Percentiles rank a stretch among this genome's conserved stretches.
These are phyloP conservation scores for Microbotryomycetes sp. DNA, from an alignment of 1,284 basidiomycete species.

Conservation along the genomic window DNA sequence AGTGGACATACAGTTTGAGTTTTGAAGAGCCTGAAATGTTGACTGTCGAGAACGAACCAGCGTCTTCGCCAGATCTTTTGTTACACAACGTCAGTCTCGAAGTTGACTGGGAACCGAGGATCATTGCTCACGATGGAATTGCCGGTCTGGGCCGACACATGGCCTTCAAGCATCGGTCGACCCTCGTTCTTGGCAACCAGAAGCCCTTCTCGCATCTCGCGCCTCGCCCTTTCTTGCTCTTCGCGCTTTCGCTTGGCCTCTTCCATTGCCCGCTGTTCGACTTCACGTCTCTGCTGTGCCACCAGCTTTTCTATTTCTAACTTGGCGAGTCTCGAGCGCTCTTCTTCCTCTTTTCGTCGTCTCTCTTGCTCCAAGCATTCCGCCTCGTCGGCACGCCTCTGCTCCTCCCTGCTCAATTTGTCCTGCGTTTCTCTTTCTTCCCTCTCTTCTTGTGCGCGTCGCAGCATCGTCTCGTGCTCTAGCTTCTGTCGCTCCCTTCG, in stretches of 20 bases:
- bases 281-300: constrained; percentile 12
- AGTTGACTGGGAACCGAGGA: no score
- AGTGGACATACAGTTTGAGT: constrained; percentile 10
- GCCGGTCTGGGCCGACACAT: constrained; percentile 14
- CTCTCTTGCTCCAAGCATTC: background rate
- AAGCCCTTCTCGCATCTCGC: background rate
- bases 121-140: constrained; percentile 8
- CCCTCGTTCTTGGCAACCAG: constrained; percentile 5
- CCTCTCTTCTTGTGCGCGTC: background rate
- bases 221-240: background rate
- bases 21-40: constrained; percentile 13
- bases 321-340: constrained; percentile 14
- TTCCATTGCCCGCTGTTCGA: constrained; percentile 14
- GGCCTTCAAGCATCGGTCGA: constrained; percentile 15
- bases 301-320: constrained; percentile 19
- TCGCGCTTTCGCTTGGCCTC: constrained; percentile 4
- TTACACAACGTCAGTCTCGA: no score
- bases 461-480: background rate
- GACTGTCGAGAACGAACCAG: constrained; percentile 7
- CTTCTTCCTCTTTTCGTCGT: constrained; percentile 9
- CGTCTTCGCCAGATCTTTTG: constrained; percentile 27
- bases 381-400: background rate
- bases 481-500: background rate
- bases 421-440: background rate
- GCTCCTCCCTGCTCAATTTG: constrained; percentile 3